Base-by-base conservation (phyloP, 73 alveolate genomes). In the Paramecium primaurelia region DNA sequence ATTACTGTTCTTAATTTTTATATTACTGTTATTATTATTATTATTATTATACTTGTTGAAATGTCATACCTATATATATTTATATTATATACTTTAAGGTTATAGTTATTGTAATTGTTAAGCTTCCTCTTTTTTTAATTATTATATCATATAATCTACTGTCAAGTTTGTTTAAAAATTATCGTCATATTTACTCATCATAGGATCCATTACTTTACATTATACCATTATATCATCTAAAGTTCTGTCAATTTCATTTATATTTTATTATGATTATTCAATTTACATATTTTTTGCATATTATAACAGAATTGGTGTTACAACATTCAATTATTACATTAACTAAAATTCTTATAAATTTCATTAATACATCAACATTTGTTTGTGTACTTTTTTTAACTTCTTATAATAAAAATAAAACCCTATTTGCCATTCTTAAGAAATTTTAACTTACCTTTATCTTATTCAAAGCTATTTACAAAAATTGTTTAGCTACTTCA, bases 161-260 rank as follows among this genome's bases (percentile, higher is more conserved):
- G 47, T 28, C 71, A 80, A 45, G 30, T 80, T 47, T 18, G 91
- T 80, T 47, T 80, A 20, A 36, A 38, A 80, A 49, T 80, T 77
- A 42, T 28, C 22, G 0, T 14, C 3, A 20, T 80, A 45, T 25
- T 80, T 80, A 80, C 45, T 80, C 75, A 80, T 42, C 91, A 80
- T 80, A 0, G 47, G 16, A 44, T 80, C 75, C 75, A 80, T 49
- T 30, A 80, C 91, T 26, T 47, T 80, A 3, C 91, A 77, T 36
- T 80, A 49, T 16, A 80, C 91, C 91, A 80, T 80, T 10, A 80
- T 80, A 16, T 80, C 91, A 80, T 80, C 91, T 49, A 80, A 20
- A 22, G 75, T 77, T 16, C 34, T 44, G 47, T 80, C 75, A 47
- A 80, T 45, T 47, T 80, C 37, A 25, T 22, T 49, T 44, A 80